Base-by-base conservation (phyloP, 129 eudicot genomes). In the Scalesia atractyloides region DNA sequence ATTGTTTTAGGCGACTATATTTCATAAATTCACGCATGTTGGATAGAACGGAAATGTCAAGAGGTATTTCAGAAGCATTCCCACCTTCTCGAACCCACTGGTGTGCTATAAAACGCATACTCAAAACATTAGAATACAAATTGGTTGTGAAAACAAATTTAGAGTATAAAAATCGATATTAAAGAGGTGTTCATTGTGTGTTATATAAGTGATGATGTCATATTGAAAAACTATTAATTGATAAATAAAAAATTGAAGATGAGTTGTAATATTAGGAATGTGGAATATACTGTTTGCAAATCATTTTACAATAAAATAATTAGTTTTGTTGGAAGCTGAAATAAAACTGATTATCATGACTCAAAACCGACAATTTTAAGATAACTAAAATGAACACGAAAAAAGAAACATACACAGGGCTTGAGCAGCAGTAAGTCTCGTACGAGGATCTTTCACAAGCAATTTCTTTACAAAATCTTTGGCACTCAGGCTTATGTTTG, bases 11-110 rank as follows among this genome's bases (percentile, higher is more conserved):
- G 57, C 93, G 91, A 77, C 99, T 88, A 74, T 88, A 94, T 74
- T 83, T 94, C 76, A 94, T 96, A 82, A 90, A 94, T 60, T 94
- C 85, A 34, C 99, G 91, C 91, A 94, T 86, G 82, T 90, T 94
- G 79, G 78, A 77, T 64, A 94, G 73, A 66, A 90, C 96, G 7
- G 99, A 94, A 60, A 94, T 94, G 75, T 94, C 99, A 12, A 94
- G 78, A 62, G 99, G 99, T 70, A 94, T 94, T 73, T 88, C 99
- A 33, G 96, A 88, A 51, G 99, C 99, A 77, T 81, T 48, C 64
- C 99, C 99, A 72, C 97, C 99, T 83, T 94, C 99, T 81, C 99
- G 85, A 82, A 94, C 99, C 99, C 99, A 94, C 49, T 91, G 93
- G 70, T 94, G 97, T 54, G 99, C 99, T 94, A 87, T 43, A 71